Base-by-base conservation (phyloP, 306 rosid genomes). In the Parietaria judaica region DNA sequence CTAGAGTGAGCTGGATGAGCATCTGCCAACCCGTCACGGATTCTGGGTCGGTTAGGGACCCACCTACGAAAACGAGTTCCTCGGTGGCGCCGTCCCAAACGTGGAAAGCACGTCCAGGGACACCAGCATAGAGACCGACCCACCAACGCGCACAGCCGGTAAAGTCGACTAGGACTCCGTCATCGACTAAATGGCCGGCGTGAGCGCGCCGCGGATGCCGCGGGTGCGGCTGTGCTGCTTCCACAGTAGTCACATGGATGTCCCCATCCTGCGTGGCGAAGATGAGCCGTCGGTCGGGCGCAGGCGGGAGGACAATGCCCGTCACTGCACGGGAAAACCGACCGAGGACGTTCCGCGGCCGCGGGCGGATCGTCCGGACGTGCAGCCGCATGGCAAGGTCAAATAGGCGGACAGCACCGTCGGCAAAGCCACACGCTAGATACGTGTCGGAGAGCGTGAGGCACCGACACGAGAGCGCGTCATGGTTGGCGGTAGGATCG, bases 61-160 rank as follows among this genome's bases (percentile, higher is more conserved):
- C 89, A 0, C 89, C 97, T 0, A 84, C 64, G 2, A 37, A 88
- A 3, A 83, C 50, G 0, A 71, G 76, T 23, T 82, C 75, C 6
- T 66, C 82, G 0, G 65, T 82, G 7, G 0, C 12, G 0, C 81
- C 71, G 34, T 88, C 81, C 99, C 99, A 94, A 0, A 94, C 72
- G 45, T 81, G 99, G 15, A 88, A 81, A 0, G 99, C 78, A 12
- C 79, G 78, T 0, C 87, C 95, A 0, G 96, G 79, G 0, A 70
- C 73, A 0, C 99, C 99, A 0, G 99, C 99, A 14, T 68, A 88
- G 0, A 94, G 79, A 1, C 97, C 99, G 11, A 88, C 83, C 99
- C 99, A 94, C 85, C 84, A 82, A 0, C 74, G 64, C 0, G 38
- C 74, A 6, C 73, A 72, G 0, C 97, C 99, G 0, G 84, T 70